These are phyloP conservation scores for Penicillium sp. DNA, from an alignment of 2,329 filamentous ascomycete species.

Conservation along the genomic window DNA sequence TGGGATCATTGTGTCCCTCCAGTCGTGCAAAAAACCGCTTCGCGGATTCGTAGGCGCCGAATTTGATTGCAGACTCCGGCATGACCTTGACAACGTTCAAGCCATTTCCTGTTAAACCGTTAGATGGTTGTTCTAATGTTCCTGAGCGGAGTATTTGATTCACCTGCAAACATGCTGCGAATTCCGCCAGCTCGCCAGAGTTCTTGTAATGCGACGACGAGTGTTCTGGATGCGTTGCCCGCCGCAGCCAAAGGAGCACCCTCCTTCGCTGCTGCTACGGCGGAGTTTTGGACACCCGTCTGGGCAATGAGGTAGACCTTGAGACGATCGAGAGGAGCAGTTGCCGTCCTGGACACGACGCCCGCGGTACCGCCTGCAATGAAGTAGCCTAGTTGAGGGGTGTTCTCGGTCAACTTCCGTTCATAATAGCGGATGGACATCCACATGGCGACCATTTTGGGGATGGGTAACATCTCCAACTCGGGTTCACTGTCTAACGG, in stretches of 20 bases:
- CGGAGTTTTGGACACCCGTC: slow-evolving; percentile 59
- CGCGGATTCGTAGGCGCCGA: slow-evolving; percentile 39
- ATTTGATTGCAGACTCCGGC: slow-evolving; percentile 97
- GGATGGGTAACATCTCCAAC: slow-evolving; percentile 41
- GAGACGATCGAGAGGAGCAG: slow-evolving; percentile 89
- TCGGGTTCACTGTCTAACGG: slow-evolving; percentile 35
- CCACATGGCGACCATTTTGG: slow-evolving; percentile 42
- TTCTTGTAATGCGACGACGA: slow-evolving; percentile 68
- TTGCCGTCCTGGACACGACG: slow-evolving; percentile 89
- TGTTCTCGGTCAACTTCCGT: slow-evolving; percentile 45
- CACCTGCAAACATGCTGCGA: slow-evolving; percentile 88
- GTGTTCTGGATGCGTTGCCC: slow-evolving; percentile 62
- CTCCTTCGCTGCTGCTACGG: slow-evolving; percentile 62
- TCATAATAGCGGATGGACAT: slow-evolving; percentile 43
- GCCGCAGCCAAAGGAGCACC: slow-evolving; percentile 63
- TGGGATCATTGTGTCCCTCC: slow-evolving; percentile 81
- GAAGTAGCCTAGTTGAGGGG: slow-evolving; percentile 76
- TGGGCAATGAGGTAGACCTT: slow-evolving; percentile 98
- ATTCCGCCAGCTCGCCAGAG: slow-evolving; percentile 83
- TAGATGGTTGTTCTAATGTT: slow-evolving; percentile 12
- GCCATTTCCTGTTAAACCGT: slow-evolving; percentile 68
- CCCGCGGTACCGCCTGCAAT: slow-evolving; percentile 91
- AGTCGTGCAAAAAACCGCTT: slow-evolving; percentile 80
- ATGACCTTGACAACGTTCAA: slow-evolving; percentile 97
- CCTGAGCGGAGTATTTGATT: slow-evolving; percentile 28